phyloP scores from a whole-genome alignment of 169 alveolate species.

The Babesia gibsoni region DNA sequence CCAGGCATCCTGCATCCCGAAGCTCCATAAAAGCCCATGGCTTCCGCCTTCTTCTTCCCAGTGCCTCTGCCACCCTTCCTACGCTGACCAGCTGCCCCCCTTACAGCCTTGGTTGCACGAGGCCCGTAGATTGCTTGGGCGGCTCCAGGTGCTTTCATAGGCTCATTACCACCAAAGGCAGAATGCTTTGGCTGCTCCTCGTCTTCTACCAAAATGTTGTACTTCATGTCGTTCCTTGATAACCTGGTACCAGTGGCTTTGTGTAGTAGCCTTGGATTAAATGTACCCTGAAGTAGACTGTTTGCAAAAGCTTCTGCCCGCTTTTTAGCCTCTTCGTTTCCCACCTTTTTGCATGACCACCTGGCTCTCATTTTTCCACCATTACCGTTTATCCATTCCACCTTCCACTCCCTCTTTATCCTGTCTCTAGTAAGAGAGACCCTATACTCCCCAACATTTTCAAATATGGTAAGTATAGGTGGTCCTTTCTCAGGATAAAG shows the following conservation, averaged over 20 bases:
- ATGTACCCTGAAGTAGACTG: slow-evolving; percentile 73
- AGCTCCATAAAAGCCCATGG: not conserved
- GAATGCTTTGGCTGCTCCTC: not conserved
- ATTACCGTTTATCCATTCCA: slow-evolving; percentile 70
- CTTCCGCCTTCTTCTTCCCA: not conserved
- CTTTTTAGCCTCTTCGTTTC: slow-evolving; percentile 75
- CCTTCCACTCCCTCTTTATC: slow-evolving; percentile 74
- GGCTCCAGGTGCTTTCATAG: not conserved
- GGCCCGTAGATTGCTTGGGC: too few species aligned
- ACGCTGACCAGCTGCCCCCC: too few species aligned
- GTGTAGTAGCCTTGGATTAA: slow-evolving; percentile 73
- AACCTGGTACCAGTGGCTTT: slow-evolving; percentile 78
- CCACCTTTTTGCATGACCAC: slow-evolving; percentile 80
- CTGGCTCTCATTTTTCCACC: slow-evolving; percentile 72
- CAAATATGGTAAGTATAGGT: slow-evolving; percentile 71
- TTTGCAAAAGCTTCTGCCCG: slow-evolving; percentile 77
- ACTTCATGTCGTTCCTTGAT: slow-evolving; percentile 62
- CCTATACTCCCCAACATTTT: slow-evolving; percentile 68
- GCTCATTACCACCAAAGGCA: not conserved
- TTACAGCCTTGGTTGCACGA: too few species aligned
- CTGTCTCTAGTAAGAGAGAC: slow-evolving; percentile 76
- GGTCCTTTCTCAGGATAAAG: slow-evolving; percentile 80
- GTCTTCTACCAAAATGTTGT: slow-evolving; percentile 38
- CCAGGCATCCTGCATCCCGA: too few species aligned
- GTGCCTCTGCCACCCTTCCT: not conserved